These are phyloP conservation scores for Detonula confervacea DNA, from an alignment of 352 stramenopile species.

Conservation along the genomic window DNA sequence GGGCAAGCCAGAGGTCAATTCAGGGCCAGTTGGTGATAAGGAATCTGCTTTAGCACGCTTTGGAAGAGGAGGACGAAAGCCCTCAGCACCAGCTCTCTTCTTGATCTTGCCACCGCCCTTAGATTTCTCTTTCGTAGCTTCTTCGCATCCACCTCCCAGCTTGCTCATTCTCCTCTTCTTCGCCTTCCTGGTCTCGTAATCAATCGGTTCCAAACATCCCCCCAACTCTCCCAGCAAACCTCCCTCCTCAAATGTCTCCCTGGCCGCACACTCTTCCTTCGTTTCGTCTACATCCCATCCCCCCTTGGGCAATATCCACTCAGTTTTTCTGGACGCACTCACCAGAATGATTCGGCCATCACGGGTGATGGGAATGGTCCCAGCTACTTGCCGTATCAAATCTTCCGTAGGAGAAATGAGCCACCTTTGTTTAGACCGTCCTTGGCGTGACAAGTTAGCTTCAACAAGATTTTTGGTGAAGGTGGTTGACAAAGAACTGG, in stretches of 20 bases:
- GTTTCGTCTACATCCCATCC: constrained; percentile 95
- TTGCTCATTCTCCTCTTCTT: constrained; percentile 64
- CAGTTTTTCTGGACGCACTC: constrained; percentile 90
- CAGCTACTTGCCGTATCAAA: constrained; percentile 69
- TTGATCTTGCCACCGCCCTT: not conserved
- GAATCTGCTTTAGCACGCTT: constrained; percentile 39
- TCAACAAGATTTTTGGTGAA: constrained; percentile 53
- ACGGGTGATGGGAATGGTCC: constrained; percentile 72
- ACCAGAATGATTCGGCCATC: constrained; percentile 87
- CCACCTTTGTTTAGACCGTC: constrained; percentile 49
- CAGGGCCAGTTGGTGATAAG: too few relatives aligned
- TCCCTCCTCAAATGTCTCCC: constrained; percentile 94
- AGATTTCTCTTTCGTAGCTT: not conserved
- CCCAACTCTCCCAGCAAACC: constrained; percentile 86
- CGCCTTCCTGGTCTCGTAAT: constrained; percentile 81
- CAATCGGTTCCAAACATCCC: constrained; percentile 59
- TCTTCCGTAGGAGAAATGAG: constrained; percentile 45
- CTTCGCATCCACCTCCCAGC: not conserved
- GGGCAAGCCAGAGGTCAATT: too few relatives aligned
- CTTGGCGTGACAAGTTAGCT: constrained; percentile 42
- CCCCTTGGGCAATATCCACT: constrained; percentile 97
- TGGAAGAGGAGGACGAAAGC: constrained; percentile 9
- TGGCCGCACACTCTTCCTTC: constrained; percentile 89
- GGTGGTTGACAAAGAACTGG: constrained; percentile 3
- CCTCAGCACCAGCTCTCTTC: not conserved